phyloP scores from a whole-genome alignment of 129 eudicot genomes.

The Flaveria trinervia region DNA sequence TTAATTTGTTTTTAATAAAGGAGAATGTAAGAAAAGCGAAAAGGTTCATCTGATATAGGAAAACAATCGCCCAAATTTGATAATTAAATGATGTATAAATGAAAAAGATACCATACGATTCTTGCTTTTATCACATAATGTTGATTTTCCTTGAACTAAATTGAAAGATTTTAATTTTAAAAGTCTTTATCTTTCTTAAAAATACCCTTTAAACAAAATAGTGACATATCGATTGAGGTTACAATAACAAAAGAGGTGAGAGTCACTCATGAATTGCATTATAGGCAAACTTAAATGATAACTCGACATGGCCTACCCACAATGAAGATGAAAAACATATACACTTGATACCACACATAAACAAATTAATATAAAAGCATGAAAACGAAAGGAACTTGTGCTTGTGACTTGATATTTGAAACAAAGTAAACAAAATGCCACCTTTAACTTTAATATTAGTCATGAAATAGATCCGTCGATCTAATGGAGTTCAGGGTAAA shows the following conservation, averaged over 20 bases:
- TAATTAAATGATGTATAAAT: not conserved
- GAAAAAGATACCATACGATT: not conserved
- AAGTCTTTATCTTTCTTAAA: not conserved
- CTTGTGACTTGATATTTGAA: not conserved
- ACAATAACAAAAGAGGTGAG: not conserved
- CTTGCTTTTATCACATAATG: not conserved
- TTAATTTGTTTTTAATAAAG: not conserved
- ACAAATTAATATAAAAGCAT: not conserved
- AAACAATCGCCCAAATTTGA: not conserved
- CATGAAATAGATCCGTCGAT: too few species aligned
- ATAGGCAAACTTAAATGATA: not conserved
- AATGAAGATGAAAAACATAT: not conserved
- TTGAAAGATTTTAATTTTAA: not conserved
- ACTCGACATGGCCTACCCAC: not conserved
- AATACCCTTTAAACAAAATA: not conserved
- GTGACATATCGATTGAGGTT: not conserved
- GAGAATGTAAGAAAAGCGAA: not conserved
- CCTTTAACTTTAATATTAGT: too few species aligned
- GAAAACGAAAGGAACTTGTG: not conserved
- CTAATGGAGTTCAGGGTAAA: too few species aligned
- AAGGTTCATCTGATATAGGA: not conserved
- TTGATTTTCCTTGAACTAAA: not conserved
- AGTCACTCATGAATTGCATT: conserved; percentile 1
- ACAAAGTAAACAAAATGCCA: not conserved
- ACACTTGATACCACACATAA: not conserved